Evolutionary conservation across 2,329 filamentous ascomycete species (phyloP), one percentile per base, ranked within the genome.

Genomic region (Alternaria burnsii): DNA sequence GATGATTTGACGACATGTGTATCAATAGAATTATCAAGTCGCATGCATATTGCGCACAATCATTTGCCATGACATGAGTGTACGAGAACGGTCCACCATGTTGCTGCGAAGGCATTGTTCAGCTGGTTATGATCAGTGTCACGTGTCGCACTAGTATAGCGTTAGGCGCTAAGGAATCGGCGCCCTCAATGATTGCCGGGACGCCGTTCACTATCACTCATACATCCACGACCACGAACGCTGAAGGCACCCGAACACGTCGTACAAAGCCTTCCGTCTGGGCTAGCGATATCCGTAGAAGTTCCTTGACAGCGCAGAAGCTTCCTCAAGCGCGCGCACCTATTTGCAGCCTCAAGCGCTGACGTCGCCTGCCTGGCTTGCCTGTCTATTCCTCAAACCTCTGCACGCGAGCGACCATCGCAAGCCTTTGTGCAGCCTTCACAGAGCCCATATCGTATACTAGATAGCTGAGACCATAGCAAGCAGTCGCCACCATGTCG

Each of bases 151-250:
- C 62, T 65, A 65, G 40, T 26, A 30, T 57, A 61, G 54, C 53
- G 51, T 52, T 22, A 18, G 43, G 30, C 58, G 58, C 58, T 61
- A 61, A 61, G 34, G 53, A 60, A 44, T 52, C 62, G 38, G 61
- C 52, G 52, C 55, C 50, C 55, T 68, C 66, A 63, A 52, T 42
- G 40, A 58, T 59, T 60, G 57, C 59, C 59, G 55, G 43, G 34
- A 58, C 53, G 58, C 55, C 55, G 54, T 51, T 47, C 46, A 56
- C 62, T 65, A 70, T 67, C 62, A 62, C 74, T 68, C 65, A 55
- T 70, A 71, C 72, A 75, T 70, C 68, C 66, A 73, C 71, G 63
- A 74, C 71, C 66, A 72, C 64, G 66, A 62, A 66, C 64, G 63
- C 70, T 71, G 69, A 73, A 67, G 69, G 70, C 65, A 68, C 69